These are phyloP conservation scores for Vitis hybrid DNA, from an alignment of 177 flowering plant species.

Conservation along the genomic window DNA sequence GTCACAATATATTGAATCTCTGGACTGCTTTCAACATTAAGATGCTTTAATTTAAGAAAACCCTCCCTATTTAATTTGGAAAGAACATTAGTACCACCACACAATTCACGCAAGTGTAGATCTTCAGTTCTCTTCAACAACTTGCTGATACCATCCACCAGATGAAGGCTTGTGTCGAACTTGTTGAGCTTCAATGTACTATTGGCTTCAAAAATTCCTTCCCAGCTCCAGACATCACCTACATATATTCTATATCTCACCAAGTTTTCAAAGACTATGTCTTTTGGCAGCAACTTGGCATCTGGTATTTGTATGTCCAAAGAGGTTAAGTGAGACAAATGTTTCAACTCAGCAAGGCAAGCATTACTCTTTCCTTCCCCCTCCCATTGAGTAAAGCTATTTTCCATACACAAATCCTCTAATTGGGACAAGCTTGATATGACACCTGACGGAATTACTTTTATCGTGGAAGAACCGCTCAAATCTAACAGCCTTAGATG, in stretches of 20 bases:
- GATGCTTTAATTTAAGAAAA: not conserved
- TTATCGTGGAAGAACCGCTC: not conserved
- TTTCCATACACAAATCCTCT: not conserved
- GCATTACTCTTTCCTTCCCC: not conserved
- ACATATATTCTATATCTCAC: not conserved
- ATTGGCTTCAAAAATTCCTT: not conserved
- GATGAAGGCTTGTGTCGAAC: too few relatives aligned
- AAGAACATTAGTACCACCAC: not conserved
- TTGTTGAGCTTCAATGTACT: not conserved
- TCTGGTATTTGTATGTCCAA: not conserved
- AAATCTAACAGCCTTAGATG: not conserved
- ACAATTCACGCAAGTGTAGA: too few relatives aligned
- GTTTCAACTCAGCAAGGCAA: not conserved
- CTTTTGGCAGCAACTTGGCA: too few relatives aligned
- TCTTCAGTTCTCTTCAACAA: too few relatives aligned
- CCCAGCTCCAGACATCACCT: not conserved
- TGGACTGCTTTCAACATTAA: not conserved
- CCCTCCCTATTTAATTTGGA: not conserved
- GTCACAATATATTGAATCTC: too few relatives aligned
- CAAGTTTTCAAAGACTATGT: too few relatives aligned
- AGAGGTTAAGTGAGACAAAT: not conserved
- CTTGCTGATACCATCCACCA: too few relatives aligned
- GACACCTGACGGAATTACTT: not conserved
- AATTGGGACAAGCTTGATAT: not conserved
- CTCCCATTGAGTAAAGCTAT: not conserved